Evolutionary conservation across 345 rosid species (phyloP), one percentile per base, ranked within the genome.

Genomic region (Corchorus olitorius): DNA sequence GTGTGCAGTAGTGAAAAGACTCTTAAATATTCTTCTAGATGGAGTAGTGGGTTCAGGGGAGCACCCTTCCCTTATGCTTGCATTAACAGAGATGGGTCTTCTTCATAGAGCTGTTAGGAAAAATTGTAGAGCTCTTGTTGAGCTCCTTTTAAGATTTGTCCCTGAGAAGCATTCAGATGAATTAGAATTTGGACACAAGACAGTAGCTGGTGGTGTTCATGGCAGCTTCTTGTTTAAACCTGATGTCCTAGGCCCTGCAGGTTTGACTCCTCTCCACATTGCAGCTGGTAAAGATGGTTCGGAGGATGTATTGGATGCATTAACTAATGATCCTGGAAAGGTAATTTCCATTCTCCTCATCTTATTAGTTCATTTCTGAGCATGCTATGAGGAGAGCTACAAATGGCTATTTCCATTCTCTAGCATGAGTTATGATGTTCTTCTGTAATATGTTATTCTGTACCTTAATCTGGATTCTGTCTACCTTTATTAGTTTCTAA

Each of bases 241-340:
- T 1, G 94, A 97, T 83, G 89, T 76, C 50, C n/a, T 80, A 17
- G 99, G 99, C 75, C 97, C 98, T 59, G 94, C 89, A 33, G 97
- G 99, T 84, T 87, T 94, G 89, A 97, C 99, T 33, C 98, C 99
- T 83, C 97, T 94, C 75, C 99, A 97, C 85, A 91, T 97, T 75
- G 99, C 97, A 67, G 99, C 99, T 1, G 99, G 99, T 72, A 97
- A 90, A 91, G 99, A 97, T 84, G 94, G 89, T 76, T 94, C 99
- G 37, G 97, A 97, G 86, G 94, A 87, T 70, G 90, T 92, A 48
- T 77, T 97, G 77, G 96, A 94, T 74, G 93, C 97, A 65, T 83
- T 97, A 76, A 92, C 91, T 27, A 85, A 90, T 76, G 99, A 94
- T 80, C 97, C 97, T 53, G 87, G 89, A 83, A 90, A 84, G 99